A percentile compares a stretch with the other conserved stretches of the same genome.
These are phyloP conservation scores for Boletus vermiculosoides DNA, from an alignment of 768 basidiomycete species.

Conservation along the genomic window DNA sequence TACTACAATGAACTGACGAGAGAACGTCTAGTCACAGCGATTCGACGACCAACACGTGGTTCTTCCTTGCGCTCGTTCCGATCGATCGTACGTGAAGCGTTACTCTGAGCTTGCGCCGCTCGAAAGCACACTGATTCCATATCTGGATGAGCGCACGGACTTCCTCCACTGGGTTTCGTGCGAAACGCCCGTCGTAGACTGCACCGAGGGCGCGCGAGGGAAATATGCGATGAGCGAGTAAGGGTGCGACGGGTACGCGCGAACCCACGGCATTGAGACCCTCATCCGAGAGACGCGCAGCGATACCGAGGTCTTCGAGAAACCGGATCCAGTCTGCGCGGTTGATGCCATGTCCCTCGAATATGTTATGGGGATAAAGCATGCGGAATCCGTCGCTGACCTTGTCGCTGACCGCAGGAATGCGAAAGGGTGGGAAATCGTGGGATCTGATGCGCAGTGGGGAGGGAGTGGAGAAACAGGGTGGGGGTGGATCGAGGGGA, in stretches of 20 bases:
- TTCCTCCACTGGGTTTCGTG: constrained; percentile 17
- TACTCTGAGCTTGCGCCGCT: constrained; percentile 30
- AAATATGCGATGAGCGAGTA: constrained; percentile 17
- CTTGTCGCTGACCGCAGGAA: constrained; percentile 20
- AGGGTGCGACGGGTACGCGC: constrained; percentile 16
- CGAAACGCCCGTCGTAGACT: constrained; percentile 23
- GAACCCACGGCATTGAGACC: constrained; percentile 26
- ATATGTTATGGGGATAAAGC: constrained; percentile 24
- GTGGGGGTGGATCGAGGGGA: constrained; percentile 32
- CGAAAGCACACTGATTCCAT: constrained; percentile 35
- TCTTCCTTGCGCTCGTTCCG: constrained; percentile 3
- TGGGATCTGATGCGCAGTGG: constrained; percentile 28
- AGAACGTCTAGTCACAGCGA: constrained; percentile 18
- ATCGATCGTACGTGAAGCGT: constrained; percentile 11
- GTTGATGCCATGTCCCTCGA: constrained; percentile 30
- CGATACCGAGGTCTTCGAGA: constrained; percentile 28
- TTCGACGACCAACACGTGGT: constrained; percentile 24
- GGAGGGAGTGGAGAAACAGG: constrained; percentile 29
- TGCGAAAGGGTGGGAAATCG: constrained; percentile 28
- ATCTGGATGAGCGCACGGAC: constrained; percentile 27
- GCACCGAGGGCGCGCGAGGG: constrained; percentile 12
- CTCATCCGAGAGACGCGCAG: constrained; percentile 25
- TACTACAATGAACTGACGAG: constrained; percentile 2
- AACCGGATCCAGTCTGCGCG: constrained; percentile 32
- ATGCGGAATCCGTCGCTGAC: constrained; percentile 27